Evolutionary conservation across 768 basidiomycete species (phyloP), one percentile per base, ranked within the genome.

Genomic region (Lentinus brumalis): DNA sequence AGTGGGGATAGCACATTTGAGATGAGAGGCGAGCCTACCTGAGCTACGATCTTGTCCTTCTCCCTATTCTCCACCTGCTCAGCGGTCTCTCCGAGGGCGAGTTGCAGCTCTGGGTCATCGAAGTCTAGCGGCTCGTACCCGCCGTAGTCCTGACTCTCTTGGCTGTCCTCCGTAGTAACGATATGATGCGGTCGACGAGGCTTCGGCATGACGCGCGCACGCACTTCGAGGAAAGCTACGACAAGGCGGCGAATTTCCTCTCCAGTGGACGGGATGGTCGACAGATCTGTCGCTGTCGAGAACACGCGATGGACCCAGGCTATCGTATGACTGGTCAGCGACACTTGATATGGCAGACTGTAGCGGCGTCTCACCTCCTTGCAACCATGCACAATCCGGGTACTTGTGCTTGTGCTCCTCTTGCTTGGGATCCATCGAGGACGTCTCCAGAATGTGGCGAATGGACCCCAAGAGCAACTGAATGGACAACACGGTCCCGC

Each of bases 131-230:
- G 82, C 42, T 87, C 68, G 46, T 77, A 75, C 15, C 81, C 84
- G 63, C 86, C 94, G 54, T 88, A 86, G 57, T 93, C 91, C 68
- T 95, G 91, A 63, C 88, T 92, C 61, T 93, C 92, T 67, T 85
- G 83, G 46, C 80, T 81, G 40, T 82, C 83, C 16, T 69, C 70
- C 12, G 21, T 26, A 57, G 8, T 14, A 71, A 61, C 69, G 60
- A 6, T 73, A 74, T 1, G 49, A 0, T 47, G 62, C 1, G 73
- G 78, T 31, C 74, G 70, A 0, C 78, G 80, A 18, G 73, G 73
- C 47, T 57, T 66, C 10, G 85, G 85, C 30, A 89, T 65, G 32
- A 80, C 79, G 12, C 63, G 71, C 12, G 74, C 68, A 38, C 91
- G 80, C 16, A 80, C 81, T 59, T 86, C 76, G 11, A 95, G 79